These are phyloP conservation scores for Tephrocybe sp. DNA, from an alignment of 768 basidiomycete species.

Conservation along the genomic window DNA sequence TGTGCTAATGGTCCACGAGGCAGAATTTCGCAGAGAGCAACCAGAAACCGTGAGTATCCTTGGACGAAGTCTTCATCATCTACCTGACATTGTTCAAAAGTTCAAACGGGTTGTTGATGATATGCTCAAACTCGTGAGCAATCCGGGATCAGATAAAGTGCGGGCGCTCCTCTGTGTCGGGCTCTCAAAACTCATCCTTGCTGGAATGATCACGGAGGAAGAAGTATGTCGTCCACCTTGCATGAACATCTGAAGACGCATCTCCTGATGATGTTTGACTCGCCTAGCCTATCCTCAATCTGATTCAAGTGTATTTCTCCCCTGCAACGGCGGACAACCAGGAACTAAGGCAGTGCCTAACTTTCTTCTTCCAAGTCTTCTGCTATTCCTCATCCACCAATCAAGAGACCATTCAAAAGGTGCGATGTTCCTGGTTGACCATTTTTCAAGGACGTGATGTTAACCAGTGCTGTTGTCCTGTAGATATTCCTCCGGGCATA, in stretches of 20 bases:
- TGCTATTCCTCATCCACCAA: constrained; percentile 78
- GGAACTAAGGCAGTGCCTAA: constrained; percentile 80
- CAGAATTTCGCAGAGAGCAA: constrained; percentile 37
- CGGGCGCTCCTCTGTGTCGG: constrained; percentile 78
- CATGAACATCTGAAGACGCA: neutral
- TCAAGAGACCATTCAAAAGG: constrained; percentile 72
- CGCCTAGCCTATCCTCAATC: constrained; percentile 36
- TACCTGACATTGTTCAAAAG: neutral
- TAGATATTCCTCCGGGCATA: constrained; percentile 61
- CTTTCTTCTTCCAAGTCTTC: constrained; percentile 85
- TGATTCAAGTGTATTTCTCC: constrained; percentile 65
- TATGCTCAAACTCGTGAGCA: constrained; percentile 37
- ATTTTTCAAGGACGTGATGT: neutral
- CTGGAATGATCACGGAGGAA: constrained; percentile 73
- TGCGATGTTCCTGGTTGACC: constrained; percentile 23
- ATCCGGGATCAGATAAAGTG: constrained; percentile 55
- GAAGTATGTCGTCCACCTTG: constrained; percentile 46
- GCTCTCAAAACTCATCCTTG: constrained; percentile 81
- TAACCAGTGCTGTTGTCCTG: neutral
- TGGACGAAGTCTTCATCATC: neutral
- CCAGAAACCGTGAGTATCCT: constrained; percentile 21
- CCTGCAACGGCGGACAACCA: constrained; percentile 82
- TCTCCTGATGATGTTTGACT: constrained; percentile 38
- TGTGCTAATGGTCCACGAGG: constrained; percentile 81
- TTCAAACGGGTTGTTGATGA: constrained; percentile 13